phyloP scores from a whole-genome alignment of 192 early-diverging fungal genomes.

The Fimicolochytrium jonesii region DNA sequence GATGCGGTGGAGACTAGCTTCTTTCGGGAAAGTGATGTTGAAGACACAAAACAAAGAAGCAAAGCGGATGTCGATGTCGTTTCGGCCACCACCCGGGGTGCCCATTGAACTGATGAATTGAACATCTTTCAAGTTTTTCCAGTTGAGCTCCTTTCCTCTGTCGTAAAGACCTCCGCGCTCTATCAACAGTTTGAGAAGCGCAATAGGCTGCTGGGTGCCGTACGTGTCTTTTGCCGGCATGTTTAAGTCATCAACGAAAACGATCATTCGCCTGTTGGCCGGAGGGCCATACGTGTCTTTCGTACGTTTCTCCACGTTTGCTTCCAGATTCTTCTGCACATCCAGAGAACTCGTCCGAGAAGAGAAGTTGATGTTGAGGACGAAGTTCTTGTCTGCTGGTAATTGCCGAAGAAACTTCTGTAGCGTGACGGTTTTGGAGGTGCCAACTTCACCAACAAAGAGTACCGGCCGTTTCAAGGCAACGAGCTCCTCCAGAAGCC shows the following conservation, averaged over 20 bases:
- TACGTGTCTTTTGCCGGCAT: slow-evolving; percentile 64
- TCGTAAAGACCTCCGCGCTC: slow-evolving; percentile 57
- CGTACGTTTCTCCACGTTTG: slow-evolving; percentile 57
- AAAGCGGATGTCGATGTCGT: slow-evolving; percentile 58
- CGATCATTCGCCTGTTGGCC: slow-evolving; percentile 48
- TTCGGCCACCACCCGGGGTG: slow-evolving; percentile 60
- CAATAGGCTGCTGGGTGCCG: slow-evolving; percentile 62
- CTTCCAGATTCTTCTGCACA: slow-evolving; percentile 58
- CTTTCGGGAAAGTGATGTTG: slow-evolving; percentile 62
- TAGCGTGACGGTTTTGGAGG: slow-evolving; percentile 58
- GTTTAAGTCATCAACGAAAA: slow-evolving; percentile 58
- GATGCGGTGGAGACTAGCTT: slow-evolving; percentile 43
- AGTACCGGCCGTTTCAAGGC: slow-evolving; percentile 49
- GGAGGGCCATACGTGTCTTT: slow-evolving; percentile 61
- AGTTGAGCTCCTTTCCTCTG: slow-evolving; percentile 57
- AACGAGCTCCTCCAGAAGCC: slow-evolving; percentile 52
- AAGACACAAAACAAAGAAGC: slow-evolving; percentile 54
- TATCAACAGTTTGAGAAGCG: slow-evolving; percentile 54
- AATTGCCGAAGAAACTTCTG: slow-evolving; percentile 49
- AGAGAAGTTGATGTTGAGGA: slow-evolving; percentile 59
- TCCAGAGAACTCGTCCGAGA: slow-evolving; percentile 54
- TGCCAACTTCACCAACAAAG: slow-evolving; percentile 60
- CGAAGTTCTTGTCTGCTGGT: slow-evolving; percentile 47
- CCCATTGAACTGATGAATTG: slow-evolving; percentile 59
- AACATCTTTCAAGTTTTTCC: slow-evolving; percentile 59